These are phyloP conservation scores for Sclerotinia nivalis DNA, from an alignment of 2,329 filamentous ascomycete species.

Conservation along the genomic window DNA sequence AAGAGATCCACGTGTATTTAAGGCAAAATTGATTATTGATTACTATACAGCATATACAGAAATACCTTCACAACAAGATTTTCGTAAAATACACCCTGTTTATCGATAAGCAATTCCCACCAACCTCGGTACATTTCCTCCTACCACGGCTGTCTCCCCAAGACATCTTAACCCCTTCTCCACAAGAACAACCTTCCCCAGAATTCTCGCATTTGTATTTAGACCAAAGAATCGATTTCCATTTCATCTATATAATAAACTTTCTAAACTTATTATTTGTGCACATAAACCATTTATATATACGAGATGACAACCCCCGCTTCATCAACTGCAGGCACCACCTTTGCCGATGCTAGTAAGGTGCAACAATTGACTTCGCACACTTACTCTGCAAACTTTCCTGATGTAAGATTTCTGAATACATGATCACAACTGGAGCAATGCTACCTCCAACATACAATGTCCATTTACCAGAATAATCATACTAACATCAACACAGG, in stretches of 20 bases:
- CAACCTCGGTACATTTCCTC: conserved; percentile 2
- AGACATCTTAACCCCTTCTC: background rate
- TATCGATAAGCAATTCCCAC: background rate
- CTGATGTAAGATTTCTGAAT: conserved; percentile 36
- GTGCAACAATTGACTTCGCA: conserved; percentile 53
- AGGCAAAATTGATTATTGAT: background rate
- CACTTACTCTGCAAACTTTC: conserved; percentile 57
- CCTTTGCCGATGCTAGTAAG: conserved; percentile 46
- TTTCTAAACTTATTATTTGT: background rate
- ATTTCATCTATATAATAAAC: background rate
- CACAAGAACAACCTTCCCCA: background rate
- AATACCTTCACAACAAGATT: background rate
- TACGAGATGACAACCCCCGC: conserved; percentile 10
- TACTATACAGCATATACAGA: background rate
- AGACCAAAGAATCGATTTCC: background rate
- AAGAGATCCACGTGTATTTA: too few relatives aligned
- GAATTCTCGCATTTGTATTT: background rate
- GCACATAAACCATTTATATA: background rate
- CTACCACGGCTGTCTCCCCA: background rate
- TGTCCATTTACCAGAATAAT: background rate
- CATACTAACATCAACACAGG: conserved; percentile 31
- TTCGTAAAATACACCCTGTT: background rate
- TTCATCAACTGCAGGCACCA: conserved; percentile 10
- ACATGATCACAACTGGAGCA: background rate
- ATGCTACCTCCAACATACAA: background rate